phyloP scores from a whole-genome alignment of 2,329 filamentous ascomycete genomes.

The Tolypocladium sp. region DNA sequence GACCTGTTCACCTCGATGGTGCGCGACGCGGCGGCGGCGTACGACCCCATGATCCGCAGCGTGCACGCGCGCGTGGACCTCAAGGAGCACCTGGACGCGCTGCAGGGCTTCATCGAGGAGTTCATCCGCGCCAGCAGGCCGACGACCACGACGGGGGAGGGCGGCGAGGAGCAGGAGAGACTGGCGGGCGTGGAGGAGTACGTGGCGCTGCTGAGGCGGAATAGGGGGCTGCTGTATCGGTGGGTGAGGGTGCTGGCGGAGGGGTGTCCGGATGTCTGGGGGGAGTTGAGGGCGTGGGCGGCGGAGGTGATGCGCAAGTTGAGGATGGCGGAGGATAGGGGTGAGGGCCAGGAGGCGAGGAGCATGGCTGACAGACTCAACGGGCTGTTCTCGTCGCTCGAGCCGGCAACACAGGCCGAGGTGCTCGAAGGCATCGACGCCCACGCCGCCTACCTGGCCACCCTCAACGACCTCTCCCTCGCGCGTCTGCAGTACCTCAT shows the following conservation, averaged over 20 bases:
- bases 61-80: slow-evolving; percentile 66
- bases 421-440: slow-evolving; percentile 46
- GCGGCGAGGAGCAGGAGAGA: slow-evolving; percentile 11
- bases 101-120: slow-evolving; percentile 61
- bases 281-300: slow-evolving; percentile 52
- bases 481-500: slow-evolving; percentile 49
- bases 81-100: slow-evolving; percentile 56
- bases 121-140: slow-evolving; percentile 52
- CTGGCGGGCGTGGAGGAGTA: slow-evolving; percentile 62
- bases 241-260: slow-evolving; percentile 63
- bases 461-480: slow-evolving; percentile 43
- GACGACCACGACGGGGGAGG: slow-evolving; percentile 26
- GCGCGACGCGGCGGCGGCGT: slow-evolving; percentile 54
- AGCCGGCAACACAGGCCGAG: slow-evolving; percentile 30
- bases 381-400: slow-evolving; percentile 35
- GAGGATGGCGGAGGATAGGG: slow-evolving; percentile 14
- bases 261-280: slow-evolving; percentile 57
- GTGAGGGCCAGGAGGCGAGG: slow-evolving; percentile 12
- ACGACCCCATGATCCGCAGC: slow-evolving; percentile 64
- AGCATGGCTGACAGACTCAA: slow-evolving; percentile 30
- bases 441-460: slow-evolving; percentile 50
- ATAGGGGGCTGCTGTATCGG: slow-evolving; percentile 54
- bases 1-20: slow-evolving; percentile 65
- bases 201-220: slow-evolving; percentile 54
- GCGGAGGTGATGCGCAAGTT: slow-evolving; percentile 51